Conservation (phyloP, 495 filamentous ascomycete genomes). For the Penicillium coffeae region DNA sequence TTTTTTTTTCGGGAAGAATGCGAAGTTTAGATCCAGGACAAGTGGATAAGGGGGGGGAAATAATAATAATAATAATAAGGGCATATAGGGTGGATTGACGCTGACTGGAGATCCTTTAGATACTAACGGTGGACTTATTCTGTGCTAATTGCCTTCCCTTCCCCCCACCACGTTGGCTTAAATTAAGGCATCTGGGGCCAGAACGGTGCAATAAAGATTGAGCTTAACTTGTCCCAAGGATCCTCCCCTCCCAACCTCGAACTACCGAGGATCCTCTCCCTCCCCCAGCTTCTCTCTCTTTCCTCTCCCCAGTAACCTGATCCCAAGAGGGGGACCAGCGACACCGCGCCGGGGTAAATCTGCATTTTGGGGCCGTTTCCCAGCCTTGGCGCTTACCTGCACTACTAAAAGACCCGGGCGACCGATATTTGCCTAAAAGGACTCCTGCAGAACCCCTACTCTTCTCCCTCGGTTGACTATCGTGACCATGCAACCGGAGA, state of each 20-base stretch:
- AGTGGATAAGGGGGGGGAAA: neutral
- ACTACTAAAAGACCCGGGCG: slow-evolving; percentile 3
- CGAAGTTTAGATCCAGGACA: neutral
- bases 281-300: neutral
- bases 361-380: neutral
- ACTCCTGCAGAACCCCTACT: neutral
- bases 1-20: too few relatives aligned
- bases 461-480: neutral
- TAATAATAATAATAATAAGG: neutral
- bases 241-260: neutral
- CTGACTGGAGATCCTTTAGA: neutral
- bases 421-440: neutral
- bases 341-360: slow-evolving; percentile 1
- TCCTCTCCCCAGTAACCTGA: too few relatives aligned
- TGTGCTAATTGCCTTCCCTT: too few relatives aligned
- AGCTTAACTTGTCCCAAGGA: neutral
- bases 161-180: neutral
- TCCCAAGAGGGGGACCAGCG: too few relatives aligned
- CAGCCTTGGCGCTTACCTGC: slow-evolving; percentile 4
- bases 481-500: slow-evolving; percentile 6
- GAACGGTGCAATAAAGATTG: too few relatives aligned
- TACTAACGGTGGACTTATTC: neutral
- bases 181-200: neutral
- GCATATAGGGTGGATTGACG: neutral
- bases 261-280: neutral